Evolutionary conservation across 495 filamentous ascomycete species (phyloP).

Genomic region (Penicillium angulare): DNA sequence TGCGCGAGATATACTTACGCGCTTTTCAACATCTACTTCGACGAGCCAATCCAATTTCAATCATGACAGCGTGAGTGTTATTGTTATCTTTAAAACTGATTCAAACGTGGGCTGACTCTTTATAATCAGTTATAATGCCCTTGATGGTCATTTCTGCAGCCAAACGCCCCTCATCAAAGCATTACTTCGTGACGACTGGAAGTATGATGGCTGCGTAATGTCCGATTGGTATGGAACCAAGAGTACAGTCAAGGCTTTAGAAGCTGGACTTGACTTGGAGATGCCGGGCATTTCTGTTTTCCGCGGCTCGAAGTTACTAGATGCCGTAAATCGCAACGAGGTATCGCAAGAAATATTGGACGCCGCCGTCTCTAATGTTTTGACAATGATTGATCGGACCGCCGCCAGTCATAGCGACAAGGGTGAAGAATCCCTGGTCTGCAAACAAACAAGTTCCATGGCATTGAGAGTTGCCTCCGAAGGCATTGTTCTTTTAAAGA

Average conservation of each 20-base stretch:
- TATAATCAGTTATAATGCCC: conserved; percentile 1
- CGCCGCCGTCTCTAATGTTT: not conserved
- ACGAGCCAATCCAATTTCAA: not conserved
- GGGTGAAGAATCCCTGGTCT: not conserved
- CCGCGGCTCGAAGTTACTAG: not conserved
- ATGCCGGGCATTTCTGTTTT: conserved; percentile 4
- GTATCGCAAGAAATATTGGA: not conserved
- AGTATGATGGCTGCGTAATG: conserved; percentile 1
- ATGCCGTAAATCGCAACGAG: not conserved
- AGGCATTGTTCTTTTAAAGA: conserved; percentile 8
- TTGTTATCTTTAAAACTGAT: not conserved
- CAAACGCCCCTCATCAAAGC: not conserved
- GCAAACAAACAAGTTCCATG: not conserved
- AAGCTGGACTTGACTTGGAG: conserved; percentile 6
- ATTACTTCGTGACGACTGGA: conserved; percentile 4
- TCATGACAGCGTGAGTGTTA: conserved; percentile 4
- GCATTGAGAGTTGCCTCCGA: not conserved
- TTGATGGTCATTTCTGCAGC: not conserved
- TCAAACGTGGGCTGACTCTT: not conserved
- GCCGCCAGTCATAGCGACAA: not conserved
- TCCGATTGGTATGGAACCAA: conserved; percentile 6
- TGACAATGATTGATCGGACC: not conserved
- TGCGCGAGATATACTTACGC: conserved; percentile 59
- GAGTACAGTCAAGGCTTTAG: not conserved
- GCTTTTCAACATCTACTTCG: conserved; percentile 65